Conservation (phyloP, 2,329 filamentous ascomycete genomes). For the Balansia obtecta region DNA sequence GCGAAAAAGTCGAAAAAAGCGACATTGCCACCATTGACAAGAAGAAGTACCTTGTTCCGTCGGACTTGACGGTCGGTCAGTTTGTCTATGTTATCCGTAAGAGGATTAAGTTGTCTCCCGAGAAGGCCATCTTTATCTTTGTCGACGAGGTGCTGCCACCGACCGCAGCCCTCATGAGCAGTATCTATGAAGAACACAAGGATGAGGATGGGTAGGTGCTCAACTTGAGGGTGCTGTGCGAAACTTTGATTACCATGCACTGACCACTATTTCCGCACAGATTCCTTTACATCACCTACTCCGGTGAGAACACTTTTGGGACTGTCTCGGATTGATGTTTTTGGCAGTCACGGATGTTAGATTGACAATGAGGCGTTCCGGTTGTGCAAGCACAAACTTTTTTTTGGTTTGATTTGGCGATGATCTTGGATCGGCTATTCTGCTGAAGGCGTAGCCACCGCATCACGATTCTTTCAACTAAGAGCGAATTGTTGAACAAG, state of each 20-base stretch:
- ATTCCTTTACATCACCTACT: constrained; percentile 99
- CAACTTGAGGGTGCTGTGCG: not conserved
- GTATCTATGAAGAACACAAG: constrained; percentile 99
- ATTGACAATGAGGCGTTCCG: constrained; percentile 19
- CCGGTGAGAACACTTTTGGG: constrained; percentile 98
- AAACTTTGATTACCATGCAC: not conserved
- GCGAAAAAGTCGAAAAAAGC: constrained; percentile 98
- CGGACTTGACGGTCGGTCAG: constrained; percentile 96
- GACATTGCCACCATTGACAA: constrained; percentile 99
- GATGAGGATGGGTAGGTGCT: constrained; percentile 52
- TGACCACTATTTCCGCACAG: constrained; percentile 29
- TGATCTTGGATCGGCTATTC: not conserved
- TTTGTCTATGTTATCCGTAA: constrained; percentile 99
- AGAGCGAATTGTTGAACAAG: not conserved
- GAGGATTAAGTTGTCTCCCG: constrained; percentile 97
- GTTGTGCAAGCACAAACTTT: constrained; percentile 17
- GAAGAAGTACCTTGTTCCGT: constrained; percentile 98
- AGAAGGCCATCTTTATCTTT: constrained; percentile 99
- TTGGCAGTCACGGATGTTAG: not conserved
- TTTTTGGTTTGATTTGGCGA: constrained; percentile 6
- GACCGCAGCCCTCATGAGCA: constrained; percentile 96
- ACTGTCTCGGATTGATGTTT: constrained; percentile 9
- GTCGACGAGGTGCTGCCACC: constrained; percentile 96
- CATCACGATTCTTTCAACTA: not conserved
- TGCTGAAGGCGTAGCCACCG: constrained; percentile 8